Base-by-base conservation (phyloP, 2,329 filamentous ascomycete species). In the Penicillium sp. region DNA sequence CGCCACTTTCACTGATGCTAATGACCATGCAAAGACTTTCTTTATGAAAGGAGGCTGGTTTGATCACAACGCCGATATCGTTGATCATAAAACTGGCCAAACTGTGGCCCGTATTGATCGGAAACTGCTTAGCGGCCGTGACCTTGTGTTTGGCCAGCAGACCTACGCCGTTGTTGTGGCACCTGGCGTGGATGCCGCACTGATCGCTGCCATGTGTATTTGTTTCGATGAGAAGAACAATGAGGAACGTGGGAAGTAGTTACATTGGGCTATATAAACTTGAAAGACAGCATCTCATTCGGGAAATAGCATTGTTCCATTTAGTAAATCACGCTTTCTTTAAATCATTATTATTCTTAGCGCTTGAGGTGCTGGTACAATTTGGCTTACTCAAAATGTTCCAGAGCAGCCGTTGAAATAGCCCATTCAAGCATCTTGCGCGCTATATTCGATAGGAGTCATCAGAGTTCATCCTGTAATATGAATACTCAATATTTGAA, bases 221-320 rank as follows among this genome's bases (percentile, higher is more conserved):
- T 86, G 83, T 59, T 75, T 90, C 58, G 88, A 90, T 62, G 87
- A 90, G 79, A 83, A 82, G 76, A 83, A 87, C 56, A 83, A 85
- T 48, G 80, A 84, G n/a, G 46, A 56, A 29, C 26, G 53, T 23
- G 52, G 52, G 8, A 42, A 45, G 13, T 53, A 45, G 45, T 19
- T 11, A 39, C 4, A 35, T 16, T 16, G 14, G 31, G 31, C 16
- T 27, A 27, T 9, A 27, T 27, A 19, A 19, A 19, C 4, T 7
- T 19, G 19, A 19, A 19, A 19, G 26, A 9, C 26, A 27, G 26
- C 26, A 27, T 27, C 8, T 19, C 19, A 19, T 19, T 19, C 19
- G 19, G 19, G 19, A 19, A 19, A 19, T 19, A 19, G 19, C 19
- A 19, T 19, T 19, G 19, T 19, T 19, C 19, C 19, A 19, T 19